A percentile compares a stretch with the other conserved stretches of the same genome.
These are phyloP conservation scores for Coemansia sp. DNA, from an alignment of 192 early-diverging fungal genomes.

Conservation along the genomic window DNA sequence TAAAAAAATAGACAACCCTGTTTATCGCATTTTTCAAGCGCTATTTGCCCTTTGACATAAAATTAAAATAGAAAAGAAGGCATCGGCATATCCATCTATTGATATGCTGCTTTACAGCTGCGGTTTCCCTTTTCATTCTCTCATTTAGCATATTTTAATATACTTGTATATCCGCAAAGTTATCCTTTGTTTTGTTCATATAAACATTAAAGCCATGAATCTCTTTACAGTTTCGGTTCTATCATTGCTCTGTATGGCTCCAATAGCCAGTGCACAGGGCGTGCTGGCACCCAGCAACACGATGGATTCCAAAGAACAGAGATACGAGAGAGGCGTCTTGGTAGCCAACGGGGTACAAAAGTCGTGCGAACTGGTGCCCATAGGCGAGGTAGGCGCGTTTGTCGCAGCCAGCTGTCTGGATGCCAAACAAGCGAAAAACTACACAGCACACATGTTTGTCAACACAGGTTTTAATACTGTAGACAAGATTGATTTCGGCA, in stretches of 20 bases:
- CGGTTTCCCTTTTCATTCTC: no score
- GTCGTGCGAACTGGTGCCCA: slow-evolving; percentile 3
- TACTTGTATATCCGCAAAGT: no score
- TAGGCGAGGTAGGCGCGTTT: slow-evolving; percentile 1
- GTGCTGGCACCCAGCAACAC: neutral
- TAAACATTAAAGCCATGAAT: no score
- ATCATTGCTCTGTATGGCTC: neutral
- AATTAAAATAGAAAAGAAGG: no score
- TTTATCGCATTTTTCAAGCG: no score
- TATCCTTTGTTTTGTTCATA: no score
- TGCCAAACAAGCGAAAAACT: neutral
- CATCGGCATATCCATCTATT: no score
- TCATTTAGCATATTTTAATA: no score
- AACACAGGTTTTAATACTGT: neutral
- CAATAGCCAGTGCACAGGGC: neutral
- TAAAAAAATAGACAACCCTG: no score
- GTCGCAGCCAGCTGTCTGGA: slow-evolving; percentile 9
- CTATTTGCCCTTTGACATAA: no score
- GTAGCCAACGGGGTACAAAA: neutral
- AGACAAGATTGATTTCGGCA: neutral
- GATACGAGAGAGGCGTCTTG: neutral
- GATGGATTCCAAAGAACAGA: neutral
- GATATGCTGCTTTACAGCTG: no score
- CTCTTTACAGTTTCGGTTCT: no score
- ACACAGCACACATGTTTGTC: neutral